Conservation (phyloP, 495 filamentous ascomycete species). For the Podospora fimiseda region DNA sequence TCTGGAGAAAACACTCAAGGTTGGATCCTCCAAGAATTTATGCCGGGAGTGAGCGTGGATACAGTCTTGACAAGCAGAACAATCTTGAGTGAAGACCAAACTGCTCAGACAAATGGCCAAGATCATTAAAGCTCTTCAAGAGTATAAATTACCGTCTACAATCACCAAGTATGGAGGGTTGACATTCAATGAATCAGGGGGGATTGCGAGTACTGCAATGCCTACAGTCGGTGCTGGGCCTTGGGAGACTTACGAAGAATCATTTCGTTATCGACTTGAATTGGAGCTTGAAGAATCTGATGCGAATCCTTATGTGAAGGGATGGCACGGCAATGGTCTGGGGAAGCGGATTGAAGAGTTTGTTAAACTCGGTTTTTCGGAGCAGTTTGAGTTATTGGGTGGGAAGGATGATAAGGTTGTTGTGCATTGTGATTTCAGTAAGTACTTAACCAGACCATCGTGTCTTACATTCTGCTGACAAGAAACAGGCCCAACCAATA, state of each 20-base stretch:
- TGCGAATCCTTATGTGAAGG: slow-evolving; percentile 6
- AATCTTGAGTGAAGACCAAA: not conserved
- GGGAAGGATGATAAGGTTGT: not conserved
- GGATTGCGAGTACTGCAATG: not conserved
- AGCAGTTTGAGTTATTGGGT: not conserved
- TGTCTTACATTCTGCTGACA: not conserved
- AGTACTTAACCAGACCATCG: not conserved
- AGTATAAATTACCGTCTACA: not conserved
- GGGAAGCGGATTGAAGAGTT: slow-evolving; percentile 5
- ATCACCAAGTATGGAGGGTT: not conserved
- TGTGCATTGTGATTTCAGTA: slow-evolving; percentile 4
- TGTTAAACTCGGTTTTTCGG: not conserved
- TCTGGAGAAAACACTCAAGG: no score
- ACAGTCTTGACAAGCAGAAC: not conserved
- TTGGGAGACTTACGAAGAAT: not conserved
- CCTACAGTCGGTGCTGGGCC: not conserved
- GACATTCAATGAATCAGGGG: not conserved
- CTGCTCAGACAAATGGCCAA: slow-evolving; percentile 1
- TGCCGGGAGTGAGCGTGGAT: not conserved
- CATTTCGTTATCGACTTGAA: not conserved
- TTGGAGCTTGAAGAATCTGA: not conserved
- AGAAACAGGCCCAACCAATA: slow-evolving; percentile 4
- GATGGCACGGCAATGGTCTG: slow-evolving; percentile 2
- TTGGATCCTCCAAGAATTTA: slow-evolving; percentile 5
- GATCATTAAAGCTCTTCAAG: slow-evolving; percentile 3